phyloP scores from a whole-genome alignment of 2,329 filamentous ascomycete genomes.

The Phaeosphaeria sp. region DNA sequence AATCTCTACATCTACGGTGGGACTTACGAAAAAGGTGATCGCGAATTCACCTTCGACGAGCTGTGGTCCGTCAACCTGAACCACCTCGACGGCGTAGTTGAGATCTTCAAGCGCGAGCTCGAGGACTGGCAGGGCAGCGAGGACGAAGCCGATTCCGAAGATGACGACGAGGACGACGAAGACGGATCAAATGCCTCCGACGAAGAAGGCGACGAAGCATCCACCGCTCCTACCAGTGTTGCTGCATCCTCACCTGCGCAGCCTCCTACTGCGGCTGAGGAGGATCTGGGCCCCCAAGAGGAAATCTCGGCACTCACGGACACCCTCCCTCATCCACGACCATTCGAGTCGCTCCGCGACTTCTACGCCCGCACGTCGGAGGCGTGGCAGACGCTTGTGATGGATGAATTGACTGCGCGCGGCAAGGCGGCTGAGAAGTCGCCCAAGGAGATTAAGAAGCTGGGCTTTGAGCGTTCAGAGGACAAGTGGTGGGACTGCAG shows the following conservation, averaged over 20 bases:
- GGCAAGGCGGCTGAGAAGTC: constrained; percentile 67
- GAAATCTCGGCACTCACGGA: constrained; percentile 68
- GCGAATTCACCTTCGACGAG: constrained; percentile 95
- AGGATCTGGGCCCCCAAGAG: constrained; percentile 55
- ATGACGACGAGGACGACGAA: constrained; percentile 48
- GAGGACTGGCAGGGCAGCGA: constrained; percentile 77
- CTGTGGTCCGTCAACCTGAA: constrained; percentile 92
- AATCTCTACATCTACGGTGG: constrained; percentile 93
- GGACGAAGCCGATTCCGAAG: constrained; percentile 53
- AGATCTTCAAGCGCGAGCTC: constrained; percentile 85
- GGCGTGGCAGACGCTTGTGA: constrained; percentile 88
- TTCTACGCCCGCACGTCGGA: constrained; percentile 89
- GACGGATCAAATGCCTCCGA: constrained; percentile 18
- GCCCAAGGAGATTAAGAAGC: constrained; percentile 89
- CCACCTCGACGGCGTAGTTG: constrained; percentile 91
- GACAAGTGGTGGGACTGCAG: constrained; percentile 99
- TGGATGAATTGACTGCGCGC: constrained; percentile 74
- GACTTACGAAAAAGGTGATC: constrained; percentile 92
- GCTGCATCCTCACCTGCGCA: constrained; percentile 30
- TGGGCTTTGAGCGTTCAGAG: constrained; percentile 88
- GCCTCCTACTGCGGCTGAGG: constrained; percentile 38
- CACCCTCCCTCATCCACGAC: constrained; percentile 75
- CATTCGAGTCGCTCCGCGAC: constrained; percentile 88
- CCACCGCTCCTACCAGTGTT: constrained; percentile 62
- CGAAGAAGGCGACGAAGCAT: constrained; percentile 54